Evolutionary conservation across 208 protist genomes (phyloP), one percentile per base, ranked within the genome.

Genomic region (Crithidia thermophila): DNA sequence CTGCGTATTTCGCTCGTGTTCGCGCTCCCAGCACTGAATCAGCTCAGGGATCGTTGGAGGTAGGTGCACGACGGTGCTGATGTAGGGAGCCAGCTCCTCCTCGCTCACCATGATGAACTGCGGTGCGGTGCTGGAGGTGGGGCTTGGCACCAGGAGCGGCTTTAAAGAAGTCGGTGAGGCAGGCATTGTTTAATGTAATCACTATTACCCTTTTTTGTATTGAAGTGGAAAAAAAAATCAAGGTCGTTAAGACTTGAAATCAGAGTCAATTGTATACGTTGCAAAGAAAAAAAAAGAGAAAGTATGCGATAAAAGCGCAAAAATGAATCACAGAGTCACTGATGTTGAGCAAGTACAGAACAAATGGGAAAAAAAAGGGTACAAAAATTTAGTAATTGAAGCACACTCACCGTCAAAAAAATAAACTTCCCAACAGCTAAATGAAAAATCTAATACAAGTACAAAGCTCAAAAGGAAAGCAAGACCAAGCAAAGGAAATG

Each of bases 1-100:
- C 20, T 79, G 63, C 5, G 72, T 70, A 33, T 76, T 74, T 34
- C 60, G 49, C 55, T 67, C 55, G 21, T 69, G 75, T 28, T 70
- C 33, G 46, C 49, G 53, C 51, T 88, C 75, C 28, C 78, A 75
- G 9, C 31, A 75, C 11, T 47, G 43, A 43, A 88, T 74, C 9
- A 90, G 79, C 69, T 83, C 84, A 3, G 71, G 71, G 20, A 93
- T 77, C 13, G 81, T 88, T 0, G 64, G 39, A 1, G 81, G 82
- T 0, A 86, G 65, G 27, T 31, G 30, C 13, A 82, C 73, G 6
- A 75, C 25, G 28, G 59, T 28, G 61, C 77, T 84, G 25, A 36
- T 47, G 50, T 81, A 81, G 11, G 37, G 34, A 14, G 40, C 62
- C 13, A 45, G 45, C 30, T 58, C 45, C 50, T 37, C 60, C 53